A percentile compares a stretch with the other conserved stretches of the same genome.
phyloP scores from a whole-genome alignment of 495 filamentous ascomycete genomes.

The Penicillium pancosmium region DNA sequence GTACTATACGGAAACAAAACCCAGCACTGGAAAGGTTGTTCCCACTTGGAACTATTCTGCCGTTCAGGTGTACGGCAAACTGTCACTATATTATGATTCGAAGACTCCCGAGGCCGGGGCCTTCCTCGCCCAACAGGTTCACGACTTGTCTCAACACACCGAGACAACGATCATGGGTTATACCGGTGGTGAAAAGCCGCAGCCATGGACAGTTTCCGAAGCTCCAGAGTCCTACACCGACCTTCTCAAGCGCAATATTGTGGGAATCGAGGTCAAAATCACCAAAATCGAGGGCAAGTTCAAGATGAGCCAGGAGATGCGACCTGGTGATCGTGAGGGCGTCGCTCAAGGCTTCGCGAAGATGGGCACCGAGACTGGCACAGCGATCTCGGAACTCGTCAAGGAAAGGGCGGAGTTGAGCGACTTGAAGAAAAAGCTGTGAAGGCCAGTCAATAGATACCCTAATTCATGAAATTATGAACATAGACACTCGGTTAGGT shows the following conservation, averaged over 20 bases:
- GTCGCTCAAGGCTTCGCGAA: conserved; percentile 51
- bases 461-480: not conserved
- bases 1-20: conserved; percentile 57
- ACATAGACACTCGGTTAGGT: not conserved
- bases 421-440: conserved; percentile 9
- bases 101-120: conserved; percentile 28
- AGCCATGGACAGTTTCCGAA: conserved; percentile 52
- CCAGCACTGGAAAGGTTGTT: conserved; percentile 53
- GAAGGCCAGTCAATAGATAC: not conserved
- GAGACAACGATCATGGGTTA: conserved; percentile 48
- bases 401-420: conserved; percentile 37
- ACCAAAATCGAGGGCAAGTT: conserved; percentile 55
- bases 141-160: conserved; percentile 40
- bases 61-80: conserved; percentile 49
- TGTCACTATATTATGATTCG: conserved; percentile 43
- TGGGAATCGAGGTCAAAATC: conserved; percentile 56
- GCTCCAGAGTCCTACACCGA: conserved; percentile 50
- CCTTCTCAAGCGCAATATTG: conserved; percentile 55
- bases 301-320: conserved; percentile 63
- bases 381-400: conserved; percentile 45
- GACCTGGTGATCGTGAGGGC: conserved; percentile 48
- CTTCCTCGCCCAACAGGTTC: conserved; percentile 42
- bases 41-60: conserved; percentile 59
- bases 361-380: conserved; percentile 43
- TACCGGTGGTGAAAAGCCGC: conserved; percentile 28